Base-by-base conservation (phyloP, 306 rosid species). In the Fragaria nilgerrensis region DNA sequence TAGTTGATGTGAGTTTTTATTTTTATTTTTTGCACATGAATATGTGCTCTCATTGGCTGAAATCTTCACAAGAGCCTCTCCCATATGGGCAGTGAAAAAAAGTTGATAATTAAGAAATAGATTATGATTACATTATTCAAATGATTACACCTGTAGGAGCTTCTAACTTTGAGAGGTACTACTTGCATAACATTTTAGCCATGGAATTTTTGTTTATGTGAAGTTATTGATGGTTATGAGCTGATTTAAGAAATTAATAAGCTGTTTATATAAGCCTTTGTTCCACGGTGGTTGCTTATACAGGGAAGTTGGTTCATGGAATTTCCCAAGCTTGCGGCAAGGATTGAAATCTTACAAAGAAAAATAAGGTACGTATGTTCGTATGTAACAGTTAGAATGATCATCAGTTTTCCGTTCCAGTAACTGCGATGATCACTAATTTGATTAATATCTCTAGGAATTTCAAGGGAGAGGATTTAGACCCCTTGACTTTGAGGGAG, bases 401-500 rank as follows among this genome's bases (percentile, higher is more conserved):
- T 25, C 23, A 50, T 48, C 8, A 32, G 9, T 32, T 32, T n/a
- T 49, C n/a, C 16, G 16, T 47, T 64, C 37, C 23, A 50, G 15
- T 8, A 36, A 50, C 36, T 15, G 16, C 7, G 44, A 11, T n/a
- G 17, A 27, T 20, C 17, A 7, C 63, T 20, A 10, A 1, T 12
- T 52, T 37, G 34, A 43, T 80, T 23, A 52, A 27, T 67, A 67
- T 12, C 65, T 78, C n/a, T 70, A 93, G 98, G 90, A 83, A 88
- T 78, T 78, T 67, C 23, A 48, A 48, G 58, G 98, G 98, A 64
- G 80, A 86, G 75, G 96, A 85, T 73, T 85, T 93, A 76, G 89
- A 86, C 55, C 78, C 86, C 48, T 73, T 91, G 72, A 88, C 78
- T 84, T 75, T 87, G 82, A 86, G 88, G 86, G 96, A 93, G 83